Evolutionary conservation across 495 filamentous ascomycete species (phyloP).

Genomic region (Astrothelium macrocarpum): DNA sequence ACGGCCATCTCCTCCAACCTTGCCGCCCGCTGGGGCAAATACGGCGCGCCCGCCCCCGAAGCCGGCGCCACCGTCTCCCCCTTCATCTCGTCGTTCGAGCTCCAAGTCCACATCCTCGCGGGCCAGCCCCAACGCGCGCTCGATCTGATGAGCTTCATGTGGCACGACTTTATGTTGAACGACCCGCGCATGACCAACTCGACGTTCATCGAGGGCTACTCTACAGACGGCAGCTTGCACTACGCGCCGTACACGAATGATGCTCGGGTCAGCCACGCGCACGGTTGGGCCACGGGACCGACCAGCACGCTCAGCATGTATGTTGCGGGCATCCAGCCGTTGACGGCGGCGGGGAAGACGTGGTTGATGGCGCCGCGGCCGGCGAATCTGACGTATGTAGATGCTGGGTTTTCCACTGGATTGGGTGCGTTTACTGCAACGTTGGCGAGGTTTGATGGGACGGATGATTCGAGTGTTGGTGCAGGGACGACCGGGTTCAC

Average conservation of each 20-base stretch:
- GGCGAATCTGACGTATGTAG: slow-evolving; percentile 40
- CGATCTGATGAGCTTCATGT: slow-evolving; percentile 47
- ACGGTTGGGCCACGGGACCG: slow-evolving; percentile 53
- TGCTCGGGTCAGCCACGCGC: slow-evolving; percentile 46
- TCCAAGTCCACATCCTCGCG: slow-evolving; percentile 47
- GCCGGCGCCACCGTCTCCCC: slow-evolving; percentile 50
- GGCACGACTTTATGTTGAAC: slow-evolving; percentile 51
- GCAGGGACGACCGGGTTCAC: slow-evolving; percentile 13
- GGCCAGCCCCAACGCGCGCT: slow-evolving; percentile 40
- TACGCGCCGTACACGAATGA: slow-evolving; percentile 48
- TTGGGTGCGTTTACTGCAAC: slow-evolving; percentile 43
- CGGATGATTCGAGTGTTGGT: slow-evolving; percentile 32
- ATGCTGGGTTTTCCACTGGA: slow-evolving; percentile 47
- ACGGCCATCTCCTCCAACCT: slow-evolving; percentile 38
- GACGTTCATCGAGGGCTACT: slow-evolving; percentile 52
- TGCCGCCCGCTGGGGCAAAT: slow-evolving; percentile 44
- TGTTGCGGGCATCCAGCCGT: slow-evolving; percentile 45
- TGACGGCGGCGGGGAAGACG: slow-evolving; percentile 37
- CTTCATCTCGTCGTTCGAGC: slow-evolving; percentile 52
- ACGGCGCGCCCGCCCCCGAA: slow-evolving; percentile 50
- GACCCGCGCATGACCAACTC: slow-evolving; percentile 51
- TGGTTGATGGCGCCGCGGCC: slow-evolving; percentile 46
- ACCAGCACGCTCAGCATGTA: slow-evolving; percentile 46
- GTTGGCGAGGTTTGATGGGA: slow-evolving; percentile 10
- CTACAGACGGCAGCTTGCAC: slow-evolving; percentile 44